phyloP scores from a whole-genome alignment of 441 rosid genomes.

The Bruguiera hainesii region DNA sequence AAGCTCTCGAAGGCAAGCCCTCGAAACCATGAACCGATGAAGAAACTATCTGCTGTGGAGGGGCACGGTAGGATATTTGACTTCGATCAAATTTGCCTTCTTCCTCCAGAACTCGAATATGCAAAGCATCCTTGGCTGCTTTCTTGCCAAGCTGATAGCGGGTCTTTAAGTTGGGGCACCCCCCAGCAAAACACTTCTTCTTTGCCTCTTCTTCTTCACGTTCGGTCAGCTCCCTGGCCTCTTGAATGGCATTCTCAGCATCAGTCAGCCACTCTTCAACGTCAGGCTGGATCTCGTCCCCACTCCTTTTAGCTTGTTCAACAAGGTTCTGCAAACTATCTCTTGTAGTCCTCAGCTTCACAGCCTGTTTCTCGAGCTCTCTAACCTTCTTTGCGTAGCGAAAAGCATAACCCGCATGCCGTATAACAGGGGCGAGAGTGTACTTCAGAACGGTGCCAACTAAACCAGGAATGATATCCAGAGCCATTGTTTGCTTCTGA shows the following conservation, averaged over 20 bases:
- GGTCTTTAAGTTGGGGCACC: slow-evolving; percentile 4
- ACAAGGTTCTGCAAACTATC: neutral
- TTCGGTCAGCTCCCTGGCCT: neutral
- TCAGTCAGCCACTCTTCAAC: slow-evolving; percentile 20
- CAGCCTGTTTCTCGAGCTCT: slow-evolving; percentile 7
- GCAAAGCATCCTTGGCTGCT: slow-evolving; percentile 1
- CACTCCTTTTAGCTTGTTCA: neutral
- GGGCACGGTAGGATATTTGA: too few relatives aligned
- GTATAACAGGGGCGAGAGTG: neutral
- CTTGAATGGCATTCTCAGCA: neutral
- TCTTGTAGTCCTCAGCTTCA: slow-evolving; percentile 5
- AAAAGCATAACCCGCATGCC: slow-evolving; percentile 9
- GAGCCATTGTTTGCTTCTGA: too few relatives aligned
- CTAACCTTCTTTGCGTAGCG: slow-evolving; percentile 16
- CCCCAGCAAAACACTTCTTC: slow-evolving; percentile 11
- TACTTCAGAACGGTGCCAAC: neutral
- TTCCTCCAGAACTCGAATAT: neutral
- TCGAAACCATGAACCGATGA: too few relatives aligned
- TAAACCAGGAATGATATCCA: too few relatives aligned
- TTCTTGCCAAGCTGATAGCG: slow-evolving; percentile 19
- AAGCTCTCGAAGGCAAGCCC: too few relatives aligned
- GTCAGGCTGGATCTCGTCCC: slow-evolving; percentile 8
- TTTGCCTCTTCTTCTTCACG: neutral
- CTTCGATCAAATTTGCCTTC: neutral
- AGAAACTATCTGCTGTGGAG: too few relatives aligned